A percentile compares a stretch with the other conserved stretches of the same genome.
phyloP scores from a whole-genome alignment of 139 green algal species.

The Chlorella sorokiniana region DNA sequence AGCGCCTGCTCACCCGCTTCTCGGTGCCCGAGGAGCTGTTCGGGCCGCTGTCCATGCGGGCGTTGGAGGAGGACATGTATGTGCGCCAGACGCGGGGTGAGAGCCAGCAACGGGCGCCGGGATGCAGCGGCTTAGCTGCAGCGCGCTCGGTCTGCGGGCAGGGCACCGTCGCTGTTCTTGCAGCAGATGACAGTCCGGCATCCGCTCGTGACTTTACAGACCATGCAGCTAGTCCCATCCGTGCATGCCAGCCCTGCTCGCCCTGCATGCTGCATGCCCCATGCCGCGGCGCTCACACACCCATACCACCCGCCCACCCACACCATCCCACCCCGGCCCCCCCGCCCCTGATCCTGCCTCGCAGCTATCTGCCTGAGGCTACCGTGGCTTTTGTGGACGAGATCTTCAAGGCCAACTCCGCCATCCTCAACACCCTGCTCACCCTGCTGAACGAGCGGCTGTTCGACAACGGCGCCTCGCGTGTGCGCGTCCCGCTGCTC shows the following conservation, averaged over 20 bases:
- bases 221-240: too few species aligned
- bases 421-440: constrained; percentile 97
- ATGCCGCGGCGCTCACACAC: too few species aligned
- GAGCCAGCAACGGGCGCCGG: constrained; percentile 61
- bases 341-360: too few species aligned
- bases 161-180: too few species aligned
- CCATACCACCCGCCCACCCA: too few species aligned
- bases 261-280: too few species aligned
- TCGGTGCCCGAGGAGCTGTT: constrained; percentile 96
- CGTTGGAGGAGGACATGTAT: constrained; percentile 92
- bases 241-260: too few species aligned
- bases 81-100: constrained; percentile 86
- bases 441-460: constrained; percentile 96
- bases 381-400: constrained; percentile 96
- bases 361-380: constrained; percentile 91
- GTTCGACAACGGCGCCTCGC: constrained; percentile 93
- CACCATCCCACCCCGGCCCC: too few species aligned
- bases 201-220: too few species aligned
- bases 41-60: constrained; percentile 87
- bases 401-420: constrained; percentile 92
- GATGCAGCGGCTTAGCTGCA: neutral
- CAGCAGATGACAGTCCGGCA: too few species aligned
- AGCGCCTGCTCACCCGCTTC: constrained; percentile 93
- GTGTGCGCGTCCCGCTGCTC: constrained; percentile 72
- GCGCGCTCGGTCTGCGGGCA: neutral